These are phyloP conservation scores for Marasmius oreades DNA, from an alignment of 1,284 basidiomycete species.

Conservation along the genomic window DNA sequence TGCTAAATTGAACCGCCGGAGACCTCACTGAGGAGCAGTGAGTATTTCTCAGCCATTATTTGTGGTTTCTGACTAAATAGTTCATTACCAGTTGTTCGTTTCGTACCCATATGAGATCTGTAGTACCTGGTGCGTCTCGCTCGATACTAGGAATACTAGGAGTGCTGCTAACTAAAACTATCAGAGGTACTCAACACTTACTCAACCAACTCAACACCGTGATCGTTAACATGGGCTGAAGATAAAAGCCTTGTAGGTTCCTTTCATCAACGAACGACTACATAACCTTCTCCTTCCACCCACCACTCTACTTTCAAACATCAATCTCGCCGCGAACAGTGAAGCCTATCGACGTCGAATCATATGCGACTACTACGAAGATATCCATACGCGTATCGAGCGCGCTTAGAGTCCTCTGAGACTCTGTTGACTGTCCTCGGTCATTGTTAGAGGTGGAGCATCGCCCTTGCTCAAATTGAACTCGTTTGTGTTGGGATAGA, in stretches of 20 bases:
- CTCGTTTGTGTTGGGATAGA: neutral
- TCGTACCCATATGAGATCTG: too few relatives aligned
- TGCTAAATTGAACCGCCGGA: too few relatives aligned
- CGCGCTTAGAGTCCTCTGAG: slow-evolving; percentile 8
- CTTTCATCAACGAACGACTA: slow-evolving; percentile 21
- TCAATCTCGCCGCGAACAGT: slow-evolving; percentile 17
- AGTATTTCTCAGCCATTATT: too few relatives aligned
- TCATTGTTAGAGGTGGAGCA: slow-evolving; percentile 15
- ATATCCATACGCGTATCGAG: slow-evolving; percentile 21
- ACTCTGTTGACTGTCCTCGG: neutral
- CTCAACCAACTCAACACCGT: too few relatives aligned
- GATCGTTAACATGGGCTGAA: slow-evolving; percentile 2
- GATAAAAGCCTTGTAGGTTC: slow-evolving; percentile 16
- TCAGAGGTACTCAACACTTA: too few relatives aligned
- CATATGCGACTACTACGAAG: slow-evolving; percentile 21
- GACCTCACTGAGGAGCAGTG: too few relatives aligned
- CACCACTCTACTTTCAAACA: slow-evolving; percentile 20
- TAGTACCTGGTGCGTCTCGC: too few relatives aligned
- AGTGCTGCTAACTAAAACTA: too few relatives aligned
- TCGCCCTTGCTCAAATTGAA: slow-evolving; percentile 14
- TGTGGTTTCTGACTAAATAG: too few relatives aligned
- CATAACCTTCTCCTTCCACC: slow-evolving; percentile 19
- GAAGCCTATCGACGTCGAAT: slow-evolving; percentile 13
- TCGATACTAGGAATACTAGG: too few relatives aligned
- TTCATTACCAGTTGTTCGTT: too few relatives aligned